These are phyloP conservation scores for Darksidea phi DNA, from an alignment of 495 filamentous ascomycete genomes.

Conservation along the genomic window DNA sequence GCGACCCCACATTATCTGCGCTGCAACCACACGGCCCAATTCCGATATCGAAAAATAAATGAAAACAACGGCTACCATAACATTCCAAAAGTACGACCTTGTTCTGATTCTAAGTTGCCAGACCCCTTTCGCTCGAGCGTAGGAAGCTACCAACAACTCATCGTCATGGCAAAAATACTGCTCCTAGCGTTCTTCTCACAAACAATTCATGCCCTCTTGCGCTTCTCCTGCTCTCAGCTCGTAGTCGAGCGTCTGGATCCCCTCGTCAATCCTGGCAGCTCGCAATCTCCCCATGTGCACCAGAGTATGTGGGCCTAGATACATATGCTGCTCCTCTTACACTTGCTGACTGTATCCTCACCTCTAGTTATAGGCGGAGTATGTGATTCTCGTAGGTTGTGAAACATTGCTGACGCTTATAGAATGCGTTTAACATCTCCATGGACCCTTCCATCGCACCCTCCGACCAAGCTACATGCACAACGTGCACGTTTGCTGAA, in stretches of 20 bases:
- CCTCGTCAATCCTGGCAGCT: slow-evolving; percentile 17
- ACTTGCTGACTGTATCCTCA: too few relatives aligned
- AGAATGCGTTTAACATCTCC: slow-evolving; percentile 8
- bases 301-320: neutral
- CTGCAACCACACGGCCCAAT: neutral
- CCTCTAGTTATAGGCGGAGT: neutral
- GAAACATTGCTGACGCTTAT: neutral
- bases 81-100: neutral
- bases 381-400: neutral
- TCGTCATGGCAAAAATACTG: neutral
- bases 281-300: slow-evolving; percentile 23
- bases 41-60: neutral
- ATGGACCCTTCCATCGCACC: slow-evolving; percentile 9
- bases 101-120: too few relatives aligned
- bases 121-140: neutral
- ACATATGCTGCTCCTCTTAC: too few relatives aligned
- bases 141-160: neutral
- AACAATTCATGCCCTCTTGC: slow-evolving; percentile 18
- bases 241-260: slow-evolving; percentile 28
- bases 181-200: slow-evolving; percentile 3
- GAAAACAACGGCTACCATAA: neutral
- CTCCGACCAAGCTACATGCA: slow-evolving; percentile 5
- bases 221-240: slow-evolving; percentile 29
- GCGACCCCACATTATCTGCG: neutral
- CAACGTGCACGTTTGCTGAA: slow-evolving; percentile 9